These are phyloP conservation scores for Stachybotrys elegans DNA, from an alignment of 2,329 filamentous ascomycete species.

Conservation along the genomic window DNA sequence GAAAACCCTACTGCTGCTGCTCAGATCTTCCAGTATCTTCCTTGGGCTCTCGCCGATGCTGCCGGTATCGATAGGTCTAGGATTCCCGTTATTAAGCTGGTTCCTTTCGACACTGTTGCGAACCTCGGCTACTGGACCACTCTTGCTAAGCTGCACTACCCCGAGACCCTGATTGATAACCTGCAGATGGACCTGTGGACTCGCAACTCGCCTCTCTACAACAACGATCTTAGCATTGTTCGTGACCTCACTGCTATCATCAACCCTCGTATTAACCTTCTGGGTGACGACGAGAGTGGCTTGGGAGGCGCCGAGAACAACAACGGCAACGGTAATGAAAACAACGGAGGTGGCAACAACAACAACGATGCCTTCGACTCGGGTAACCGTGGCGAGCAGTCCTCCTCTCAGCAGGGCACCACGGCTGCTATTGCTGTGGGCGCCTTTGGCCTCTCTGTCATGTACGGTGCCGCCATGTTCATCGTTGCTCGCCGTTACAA, in stretches of 20 bases:
- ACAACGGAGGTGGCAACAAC: slow-evolving; percentile 32
- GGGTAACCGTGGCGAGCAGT: slow-evolving; percentile 41
- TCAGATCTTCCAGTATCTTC: slow-evolving; percentile 80
- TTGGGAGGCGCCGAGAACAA: slow-evolving; percentile 25
- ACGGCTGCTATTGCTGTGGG: slow-evolving; percentile 69
- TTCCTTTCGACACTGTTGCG: slow-evolving; percentile 68
- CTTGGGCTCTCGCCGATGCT: slow-evolving; percentile 63
- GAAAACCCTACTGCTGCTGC: slow-evolving; percentile 65
- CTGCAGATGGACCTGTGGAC: slow-evolving; percentile 66
- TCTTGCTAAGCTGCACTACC: slow-evolving; percentile 64
- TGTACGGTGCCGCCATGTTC: slow-evolving; percentile 95
- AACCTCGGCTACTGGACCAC: slow-evolving; percentile 77
- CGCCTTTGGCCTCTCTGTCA: slow-evolving; percentile 70
- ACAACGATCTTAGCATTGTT: slow-evolving; percentile 60
- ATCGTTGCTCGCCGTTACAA: slow-evolving; percentile 86
- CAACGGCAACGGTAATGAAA: slow-evolving; percentile 23
- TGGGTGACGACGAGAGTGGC: slow-evolving; percentile 30
- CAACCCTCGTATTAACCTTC: slow-evolving; percentile 64
- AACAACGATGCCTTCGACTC: slow-evolving; percentile 36
- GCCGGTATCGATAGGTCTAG: slow-evolving; percentile 50
- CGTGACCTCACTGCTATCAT: slow-evolving; percentile 73
- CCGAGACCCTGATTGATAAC: slow-evolving; percentile 60
- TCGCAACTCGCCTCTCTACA: slow-evolving; percentile 70
- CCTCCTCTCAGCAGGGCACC: slow-evolving; percentile 56
- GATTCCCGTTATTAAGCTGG: slow-evolving; percentile 64